phyloP scores from a whole-genome alignment of 306 rosid genomes.

The Quercus agrifolia region DNA sequence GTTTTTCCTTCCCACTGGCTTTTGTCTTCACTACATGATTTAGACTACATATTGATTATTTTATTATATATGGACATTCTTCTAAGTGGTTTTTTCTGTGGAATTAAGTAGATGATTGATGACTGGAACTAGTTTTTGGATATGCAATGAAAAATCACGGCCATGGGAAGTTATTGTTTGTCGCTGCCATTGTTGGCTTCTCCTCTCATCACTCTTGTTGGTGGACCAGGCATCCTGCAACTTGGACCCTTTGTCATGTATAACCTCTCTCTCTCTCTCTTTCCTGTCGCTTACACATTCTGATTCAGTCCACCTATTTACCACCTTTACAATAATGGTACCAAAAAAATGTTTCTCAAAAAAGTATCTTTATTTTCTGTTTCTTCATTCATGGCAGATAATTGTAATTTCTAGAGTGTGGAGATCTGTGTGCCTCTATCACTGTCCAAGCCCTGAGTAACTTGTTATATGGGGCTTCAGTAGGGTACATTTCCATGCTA shows the following conservation, averaged over 20 bases:
- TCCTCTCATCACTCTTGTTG: conserved; percentile 24
- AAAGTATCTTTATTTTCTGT: not conserved
- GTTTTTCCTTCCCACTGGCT: not conserved
- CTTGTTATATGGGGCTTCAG: conserved; percentile 9
- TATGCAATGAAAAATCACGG: conserved; percentile 29
- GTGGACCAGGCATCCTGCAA: conserved; percentile 45
- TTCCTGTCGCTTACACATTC: conserved; percentile 17
- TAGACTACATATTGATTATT: conserved; percentile 7
- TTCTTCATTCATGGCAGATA: conserved; percentile 34
- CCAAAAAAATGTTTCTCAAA: not conserved
- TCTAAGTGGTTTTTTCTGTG: conserved; percentile 34
- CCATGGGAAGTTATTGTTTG: conserved; percentile 15
- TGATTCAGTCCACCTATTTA: conserved; percentile 18
- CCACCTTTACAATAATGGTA: conserved; percentile 15
- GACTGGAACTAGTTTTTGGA: conserved; percentile 34
- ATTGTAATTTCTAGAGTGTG: conserved; percentile 34
- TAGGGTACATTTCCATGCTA: not conserved
- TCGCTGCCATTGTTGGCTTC: conserved; percentile 29
- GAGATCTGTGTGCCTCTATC: conserved; percentile 48
- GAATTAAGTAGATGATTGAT: conserved; percentile 38
- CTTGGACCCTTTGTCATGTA: conserved; percentile 23
- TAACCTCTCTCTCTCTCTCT: no score
- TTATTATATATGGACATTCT: conserved; percentile 21
- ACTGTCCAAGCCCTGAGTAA: conserved; percentile 40
- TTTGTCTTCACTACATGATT: conserved; percentile 9